Evolutionary conservation across 106 monocot species (phyloP), one percentile per base, ranked within the genome.

Genomic region (Platanthera zijinensis): DNA sequence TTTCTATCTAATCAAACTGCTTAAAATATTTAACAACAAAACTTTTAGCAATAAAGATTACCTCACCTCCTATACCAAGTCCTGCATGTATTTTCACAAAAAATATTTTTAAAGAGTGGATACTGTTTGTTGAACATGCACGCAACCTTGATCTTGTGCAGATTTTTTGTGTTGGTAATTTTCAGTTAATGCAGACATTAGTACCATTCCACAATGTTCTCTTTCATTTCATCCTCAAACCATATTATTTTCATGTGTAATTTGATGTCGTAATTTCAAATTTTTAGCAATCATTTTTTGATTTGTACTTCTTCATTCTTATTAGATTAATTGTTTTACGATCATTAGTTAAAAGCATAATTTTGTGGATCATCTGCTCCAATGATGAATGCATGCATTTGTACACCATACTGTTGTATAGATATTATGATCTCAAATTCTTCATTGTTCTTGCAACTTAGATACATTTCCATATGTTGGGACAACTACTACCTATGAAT

Each of bases 381-480:
- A 67, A 30, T 39, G 32, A 67, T 39, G 67, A 67, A n/a, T n/a
- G n/a, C n/a, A 11, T 30, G 32, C 18, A 25, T 10, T 30, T 67
- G 12, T 67, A 10, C 32, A 39, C 32, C 30, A 30, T 39, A 22
- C 32, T 32, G 32, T 9, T 32, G 67, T n/a, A 63, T 17, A 61
- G 48, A 48, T 61, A 3, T 8, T 10, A 1, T 54, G 1, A 19
- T 15, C 11, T 80, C 17, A 32, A 8, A 47, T 78, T 48, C 47
- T 78, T 51, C 51, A 52, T 53, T 45, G 67, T 76, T 11, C 50
- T 21, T 88, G 87, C 72, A 99, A 94, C 85, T 83, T 99, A 84
- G 99, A 99, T 83, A 99, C 99, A 51, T 99, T 99, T 88, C 99
- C 99, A 11, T 99, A 99, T 86, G 99, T 94, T 19, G 99, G 99